Evolutionary conservation across 805 yeast species (phyloP).

Genomic region (Kuraishia molischiana): DNA sequence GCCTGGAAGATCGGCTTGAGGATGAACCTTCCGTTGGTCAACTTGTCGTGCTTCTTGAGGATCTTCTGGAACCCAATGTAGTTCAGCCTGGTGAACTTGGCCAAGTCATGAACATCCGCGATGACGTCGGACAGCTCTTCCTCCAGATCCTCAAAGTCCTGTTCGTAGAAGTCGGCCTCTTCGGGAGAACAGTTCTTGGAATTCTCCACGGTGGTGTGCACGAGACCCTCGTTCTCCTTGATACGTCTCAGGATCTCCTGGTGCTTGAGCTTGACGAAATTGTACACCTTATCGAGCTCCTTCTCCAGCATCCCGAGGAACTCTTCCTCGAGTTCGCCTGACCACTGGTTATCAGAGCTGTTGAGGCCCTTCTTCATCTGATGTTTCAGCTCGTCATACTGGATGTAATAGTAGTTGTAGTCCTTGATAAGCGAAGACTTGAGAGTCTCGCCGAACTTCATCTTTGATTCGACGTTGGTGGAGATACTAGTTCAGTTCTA

Average conservation of each 20-base stretch:
- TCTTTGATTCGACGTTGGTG: slow-evolving; percentile 17
- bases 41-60: slow-evolving; percentile 92
- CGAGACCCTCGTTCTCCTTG: slow-evolving; percentile 69
- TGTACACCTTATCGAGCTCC: slow-evolving; percentile 88
- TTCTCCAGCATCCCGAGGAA: slow-evolving; percentile 68
- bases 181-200: slow-evolving; percentile 25
- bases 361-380: slow-evolving; percentile 59
- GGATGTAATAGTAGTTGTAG: slow-evolving; percentile 82
- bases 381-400: slow-evolving; percentile 85
- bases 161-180: slow-evolving; percentile 32
- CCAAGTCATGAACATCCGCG: slow-evolving; percentile 95
- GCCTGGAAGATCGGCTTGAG: slow-evolving; percentile 91
- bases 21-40: slow-evolving; percentile 53
- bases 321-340: slow-evolving; percentile 67
- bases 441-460: slow-evolving; percentile 96
- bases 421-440: slow-evolving; percentile 84
- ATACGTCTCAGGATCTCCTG: slow-evolving; percentile 81
- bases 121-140: slow-evolving; percentile 78
- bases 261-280: slow-evolving; percentile 81
- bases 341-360: slow-evolving; percentile 54
- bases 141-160: slow-evolving; percentile 66
- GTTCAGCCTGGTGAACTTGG: slow-evolving; percentile 86
- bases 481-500: neutral
- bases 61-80: slow-evolving; percentile 97
- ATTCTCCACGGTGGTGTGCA: slow-evolving; percentile 43